These are phyloP conservation scores for Sesbania bispinosa DNA, from an alignment of 306 rosid genomes.

Conservation along the genomic window DNA sequence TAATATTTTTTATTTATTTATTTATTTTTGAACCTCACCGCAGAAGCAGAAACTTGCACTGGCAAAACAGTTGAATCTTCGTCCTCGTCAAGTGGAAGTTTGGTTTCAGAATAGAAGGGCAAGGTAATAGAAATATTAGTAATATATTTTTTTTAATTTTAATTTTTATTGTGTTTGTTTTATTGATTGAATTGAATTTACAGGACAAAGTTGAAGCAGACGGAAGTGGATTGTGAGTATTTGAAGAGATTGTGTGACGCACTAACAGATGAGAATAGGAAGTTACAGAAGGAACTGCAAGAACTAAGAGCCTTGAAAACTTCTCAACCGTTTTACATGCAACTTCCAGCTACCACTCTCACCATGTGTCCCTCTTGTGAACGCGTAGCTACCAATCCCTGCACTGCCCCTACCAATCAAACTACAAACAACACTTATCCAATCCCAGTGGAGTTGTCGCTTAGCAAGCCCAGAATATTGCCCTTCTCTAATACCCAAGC, in stretches of 20 bases:
- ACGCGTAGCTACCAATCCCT: constrained; percentile 55
- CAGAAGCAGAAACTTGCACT: constrained; percentile 90
- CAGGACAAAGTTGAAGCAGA: constrained; percentile 97
- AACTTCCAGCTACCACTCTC: constrained; percentile 96
- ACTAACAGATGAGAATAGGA: constrained; percentile 85
- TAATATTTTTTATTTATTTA: not conserved
- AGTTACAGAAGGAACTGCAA: constrained; percentile 89
- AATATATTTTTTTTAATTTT: not conserved
- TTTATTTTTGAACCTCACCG: not conserved
- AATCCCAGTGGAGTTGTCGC: constrained; percentile 22
- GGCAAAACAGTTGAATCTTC: constrained; percentile 83
- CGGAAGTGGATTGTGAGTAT: constrained; percentile 95
- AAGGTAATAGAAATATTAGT: constrained; percentile 44
- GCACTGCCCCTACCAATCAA: constrained; percentile 5
- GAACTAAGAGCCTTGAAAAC: constrained; percentile 86
- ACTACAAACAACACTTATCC: not conserved
- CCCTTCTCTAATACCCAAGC: constrained; percentile 37
- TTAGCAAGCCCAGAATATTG: constrained; percentile 28
- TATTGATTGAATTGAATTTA: not conserved
- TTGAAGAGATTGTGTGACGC: constrained; percentile 94
- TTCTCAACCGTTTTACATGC: constrained; percentile 93
- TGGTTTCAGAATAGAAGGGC: constrained; percentile 99
- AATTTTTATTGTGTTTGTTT: not conserved
- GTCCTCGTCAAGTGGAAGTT: constrained; percentile 95
- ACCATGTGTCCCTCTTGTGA: constrained; percentile 99